Percentiles rank a stretch among this genome's conserved stretches.
phyloP scores from a whole-genome alignment of 2,329 filamentous ascomycete genomes.

The Amauroascus niger region DNA sequence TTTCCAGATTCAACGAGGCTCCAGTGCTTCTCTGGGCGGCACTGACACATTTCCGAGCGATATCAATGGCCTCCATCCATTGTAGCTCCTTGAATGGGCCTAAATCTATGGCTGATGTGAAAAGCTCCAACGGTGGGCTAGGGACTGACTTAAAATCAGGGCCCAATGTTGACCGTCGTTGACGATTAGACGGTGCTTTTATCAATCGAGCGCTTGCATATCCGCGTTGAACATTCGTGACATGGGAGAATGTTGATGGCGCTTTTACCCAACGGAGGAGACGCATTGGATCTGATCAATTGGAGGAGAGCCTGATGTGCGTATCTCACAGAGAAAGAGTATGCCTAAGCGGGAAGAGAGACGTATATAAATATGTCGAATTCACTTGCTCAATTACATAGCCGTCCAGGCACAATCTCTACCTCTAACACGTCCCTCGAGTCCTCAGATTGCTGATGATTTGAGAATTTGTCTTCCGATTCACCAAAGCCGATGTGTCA shows the following conservation, averaged over 20 bases:
- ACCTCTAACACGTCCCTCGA: too few species aligned
- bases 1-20: not conserved
- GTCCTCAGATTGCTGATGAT: too few species aligned
- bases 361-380: too few species aligned
- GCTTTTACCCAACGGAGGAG: not conserved
- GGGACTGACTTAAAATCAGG: not conserved
- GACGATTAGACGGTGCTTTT: not conserved
- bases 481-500: too few species aligned
- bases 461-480: too few species aligned
- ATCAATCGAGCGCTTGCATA: not conserved
- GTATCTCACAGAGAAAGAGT: too few species aligned
- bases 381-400: too few species aligned
- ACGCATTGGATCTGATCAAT: not conserved
- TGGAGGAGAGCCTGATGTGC: too few species aligned
- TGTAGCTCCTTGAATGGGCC: not conserved
- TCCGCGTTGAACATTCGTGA: not conserved
- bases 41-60: slow-evolving; percentile 9
- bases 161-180: not conserved
- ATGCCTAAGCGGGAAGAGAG: too few species aligned
- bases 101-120: not conserved
- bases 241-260: not conserved
- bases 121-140: slow-evolving; percentile 1
- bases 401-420: not conserved
- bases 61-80: slow-evolving; percentile 3
- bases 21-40: not conserved